These are phyloP conservation scores for Suillus lakei DNA, from an alignment of 768 basidiomycete species.

Conservation along the genomic window DNA sequence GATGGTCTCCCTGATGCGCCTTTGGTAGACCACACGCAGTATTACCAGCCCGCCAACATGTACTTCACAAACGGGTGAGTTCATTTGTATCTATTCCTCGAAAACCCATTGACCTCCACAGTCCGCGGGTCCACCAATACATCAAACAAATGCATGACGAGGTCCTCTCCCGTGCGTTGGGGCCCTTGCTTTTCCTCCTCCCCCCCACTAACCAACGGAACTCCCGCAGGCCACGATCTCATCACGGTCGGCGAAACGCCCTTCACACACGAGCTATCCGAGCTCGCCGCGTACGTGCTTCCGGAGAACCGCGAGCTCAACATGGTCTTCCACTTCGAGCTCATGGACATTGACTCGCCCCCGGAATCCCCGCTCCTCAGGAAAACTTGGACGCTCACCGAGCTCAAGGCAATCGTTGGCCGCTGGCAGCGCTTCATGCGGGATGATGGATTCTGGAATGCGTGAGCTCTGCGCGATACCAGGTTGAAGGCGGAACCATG, in stretches of 20 bases:
- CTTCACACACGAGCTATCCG: constrained; percentile 54
- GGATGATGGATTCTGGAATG: constrained; percentile 68
- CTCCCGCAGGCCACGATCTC: constrained; percentile 50
- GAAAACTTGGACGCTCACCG: constrained; percentile 54
- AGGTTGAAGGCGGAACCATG: not conserved
- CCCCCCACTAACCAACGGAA: not conserved
- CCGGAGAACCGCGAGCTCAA: constrained; percentile 63
- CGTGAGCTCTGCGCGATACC: constrained; percentile 40
- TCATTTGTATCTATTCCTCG: constrained; percentile 4
- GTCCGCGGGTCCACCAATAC: constrained; percentile 70
- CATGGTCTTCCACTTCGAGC: constrained; percentile 69
- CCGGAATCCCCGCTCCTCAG: constrained; percentile 46
- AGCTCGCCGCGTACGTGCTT: constrained; percentile 59
- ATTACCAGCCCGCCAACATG: constrained; percentile 57
- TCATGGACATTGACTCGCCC: constrained; percentile 61
- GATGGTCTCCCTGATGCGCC: constrained; percentile 70
- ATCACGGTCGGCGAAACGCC: constrained; percentile 74
- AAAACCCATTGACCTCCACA: constrained; percentile 28
- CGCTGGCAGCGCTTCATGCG: constrained; percentile 64
- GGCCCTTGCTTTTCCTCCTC: constrained; percentile 14
- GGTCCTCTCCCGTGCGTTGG: constrained; percentile 59
- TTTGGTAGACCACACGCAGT: constrained; percentile 51
- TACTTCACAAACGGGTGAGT: constrained; percentile 65
- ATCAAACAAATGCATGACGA: constrained; percentile 66
- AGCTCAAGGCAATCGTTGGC: constrained; percentile 50